These are phyloP conservation scores for Candida labiduridarum DNA, from an alignment of 1,139 yeast genomes.

Conservation along the genomic window DNA sequence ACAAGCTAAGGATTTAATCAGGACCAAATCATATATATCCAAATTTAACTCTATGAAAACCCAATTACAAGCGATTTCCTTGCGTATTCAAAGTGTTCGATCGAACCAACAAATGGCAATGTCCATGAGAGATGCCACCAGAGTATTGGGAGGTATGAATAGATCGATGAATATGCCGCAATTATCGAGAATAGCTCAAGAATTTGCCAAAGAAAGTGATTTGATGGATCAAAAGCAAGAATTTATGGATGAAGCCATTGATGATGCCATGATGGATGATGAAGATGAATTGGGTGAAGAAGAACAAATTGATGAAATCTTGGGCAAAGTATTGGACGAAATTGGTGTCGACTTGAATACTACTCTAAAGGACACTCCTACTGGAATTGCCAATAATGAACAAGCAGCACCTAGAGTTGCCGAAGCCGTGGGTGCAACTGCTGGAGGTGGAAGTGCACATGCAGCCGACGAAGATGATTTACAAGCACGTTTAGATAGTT, in stretches of 20 bases:
- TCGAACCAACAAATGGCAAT: constrained; percentile 94
- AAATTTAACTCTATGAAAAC: constrained; percentile 95
- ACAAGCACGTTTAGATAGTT: constrained; percentile 84
- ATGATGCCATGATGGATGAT: constrained; percentile 88
- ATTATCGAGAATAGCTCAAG: constrained; percentile 87
- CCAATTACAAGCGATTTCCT: constrained; percentile 89
- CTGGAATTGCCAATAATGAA: constrained; percentile 38
- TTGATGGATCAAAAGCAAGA: constrained; percentile 98
- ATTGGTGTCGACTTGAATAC: constrained; percentile 87
- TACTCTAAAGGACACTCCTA: constrained; percentile 70
- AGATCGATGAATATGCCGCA: constrained; percentile 89
- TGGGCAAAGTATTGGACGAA: constrained; percentile 89
- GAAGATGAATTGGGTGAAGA: constrained; percentile 68
- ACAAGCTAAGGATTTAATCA: constrained; percentile 91
- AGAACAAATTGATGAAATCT: constrained; percentile 92
- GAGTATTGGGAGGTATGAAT: constrained; percentile 83
- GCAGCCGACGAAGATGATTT: constrained; percentile 73
- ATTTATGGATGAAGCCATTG: constrained; percentile 97
- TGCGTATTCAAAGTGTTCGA: constrained; percentile 87
- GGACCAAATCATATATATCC: constrained; percentile 80
- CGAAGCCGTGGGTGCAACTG: constrained; percentile 37
- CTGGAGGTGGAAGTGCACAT: constrained; percentile 21
- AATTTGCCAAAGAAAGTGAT: constrained; percentile 91
- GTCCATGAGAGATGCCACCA: constrained; percentile 95
- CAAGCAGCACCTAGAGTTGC: constrained; percentile 45